These are phyloP conservation scores for Xenosphaeropsis pyriputrescens DNA, from an alignment of 2,329 filamentous ascomycete species.

Conservation along the genomic window DNA sequence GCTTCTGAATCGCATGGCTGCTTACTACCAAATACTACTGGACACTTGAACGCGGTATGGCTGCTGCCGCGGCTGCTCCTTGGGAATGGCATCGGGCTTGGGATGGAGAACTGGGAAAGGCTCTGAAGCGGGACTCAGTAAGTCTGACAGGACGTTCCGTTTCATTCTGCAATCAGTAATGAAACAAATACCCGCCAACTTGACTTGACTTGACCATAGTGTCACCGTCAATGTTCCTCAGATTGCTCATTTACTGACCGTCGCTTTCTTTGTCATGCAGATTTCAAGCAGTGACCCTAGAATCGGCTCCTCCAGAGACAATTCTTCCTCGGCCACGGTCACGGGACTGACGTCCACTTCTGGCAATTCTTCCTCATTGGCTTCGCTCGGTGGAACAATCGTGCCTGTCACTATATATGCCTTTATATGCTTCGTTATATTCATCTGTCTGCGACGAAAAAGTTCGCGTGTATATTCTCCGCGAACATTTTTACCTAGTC, in stretches of 20 bases:
- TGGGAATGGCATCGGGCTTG: too few relatives aligned
- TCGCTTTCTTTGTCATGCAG: not conserved
- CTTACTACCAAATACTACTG: too few relatives aligned
- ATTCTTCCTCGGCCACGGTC: conserved; percentile 23
- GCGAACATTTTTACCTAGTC: conserved; percentile 32
- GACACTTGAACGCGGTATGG: too few relatives aligned
- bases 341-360: conserved; percentile 16
- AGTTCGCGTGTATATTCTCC: conserved; percentile 39
- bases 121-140: too few relatives aligned
- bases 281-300: conserved; percentile 19
- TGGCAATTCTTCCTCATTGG: conserved; percentile 25
- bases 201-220: too few relatives aligned
- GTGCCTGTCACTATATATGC: conserved; percentile 35
- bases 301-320: conserved; percentile 27
- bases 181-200: too few relatives aligned
- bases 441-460: conserved; percentile 31
- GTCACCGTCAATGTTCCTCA: too few relatives aligned
- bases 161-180: too few relatives aligned
- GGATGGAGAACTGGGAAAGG: too few relatives aligned
- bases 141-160: not conserved
- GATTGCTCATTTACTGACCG: not conserved
- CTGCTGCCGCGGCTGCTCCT: too few relatives aligned
- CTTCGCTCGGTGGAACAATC: conserved; percentile 32
- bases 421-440: conserved; percentile 32
- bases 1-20: too few relatives aligned